A percentile compares a stretch with the other conserved stretches of the same genome.
Evolutionary conservation across 176 grass and related monocot genomes (phyloP).

Genomic region (Ampelocalamus luodianensis): DNA sequence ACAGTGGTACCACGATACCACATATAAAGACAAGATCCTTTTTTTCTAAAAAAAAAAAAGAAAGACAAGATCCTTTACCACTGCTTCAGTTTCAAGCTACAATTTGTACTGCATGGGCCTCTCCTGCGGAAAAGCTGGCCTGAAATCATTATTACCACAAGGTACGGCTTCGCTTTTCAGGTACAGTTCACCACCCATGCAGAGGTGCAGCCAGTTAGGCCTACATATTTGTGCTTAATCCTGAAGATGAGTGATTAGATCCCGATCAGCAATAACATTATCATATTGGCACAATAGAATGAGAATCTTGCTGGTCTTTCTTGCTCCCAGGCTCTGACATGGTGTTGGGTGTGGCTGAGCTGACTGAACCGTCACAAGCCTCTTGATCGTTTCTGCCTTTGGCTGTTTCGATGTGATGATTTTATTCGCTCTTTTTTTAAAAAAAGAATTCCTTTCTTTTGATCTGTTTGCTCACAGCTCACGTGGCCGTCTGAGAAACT

Average conservation of each 20-base stretch:
- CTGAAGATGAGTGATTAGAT: neutral
- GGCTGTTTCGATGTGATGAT: neutral
- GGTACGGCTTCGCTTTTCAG: neutral
- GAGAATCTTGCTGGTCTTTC: neutral
- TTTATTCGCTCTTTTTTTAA: neutral
- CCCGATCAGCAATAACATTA: neutral
- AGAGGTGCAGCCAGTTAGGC: neutral
- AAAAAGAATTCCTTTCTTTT: neutral
- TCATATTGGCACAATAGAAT: neutral
- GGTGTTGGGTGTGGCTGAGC: conserved; percentile 3
- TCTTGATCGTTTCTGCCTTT: neutral
- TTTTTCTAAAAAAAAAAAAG: no score
- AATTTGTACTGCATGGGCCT: neutral
- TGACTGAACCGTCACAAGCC: conserved; percentile 37
- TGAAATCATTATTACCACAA: conserved; percentile 16
- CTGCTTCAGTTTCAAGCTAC: neutral
- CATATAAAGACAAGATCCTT: conserved; percentile 25
- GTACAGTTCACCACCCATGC: neutral
- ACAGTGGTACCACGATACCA: neutral
- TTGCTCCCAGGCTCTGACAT: conserved; percentile 7
- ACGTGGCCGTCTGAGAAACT: neutral
- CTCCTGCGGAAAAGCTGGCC: neutral
- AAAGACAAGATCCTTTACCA: conserved; percentile 31
- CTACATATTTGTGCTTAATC: neutral
- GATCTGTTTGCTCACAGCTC: neutral